Conservation (phyloP, 768 basidiomycete genomes). For the Dentipellis fragilis region DNA sequence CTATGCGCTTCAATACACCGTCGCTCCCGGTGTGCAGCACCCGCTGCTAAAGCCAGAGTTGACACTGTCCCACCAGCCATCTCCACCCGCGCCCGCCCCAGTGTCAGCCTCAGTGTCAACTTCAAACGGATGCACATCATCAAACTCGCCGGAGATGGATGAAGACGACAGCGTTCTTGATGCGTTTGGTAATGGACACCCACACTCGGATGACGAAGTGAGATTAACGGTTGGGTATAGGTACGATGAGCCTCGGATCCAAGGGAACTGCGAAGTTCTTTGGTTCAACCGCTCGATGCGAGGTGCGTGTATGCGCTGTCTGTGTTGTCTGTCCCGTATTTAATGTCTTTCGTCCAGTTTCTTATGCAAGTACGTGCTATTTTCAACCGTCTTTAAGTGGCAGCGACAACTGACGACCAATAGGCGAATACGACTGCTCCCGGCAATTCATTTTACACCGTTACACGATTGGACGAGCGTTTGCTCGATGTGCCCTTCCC, state of each 20-base stretch:
- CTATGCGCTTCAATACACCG: slow-evolving; percentile 7
- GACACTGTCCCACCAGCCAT: not conserved
- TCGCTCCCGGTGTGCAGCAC: slow-evolving; percentile 6
- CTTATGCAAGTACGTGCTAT: slow-evolving; percentile 31
- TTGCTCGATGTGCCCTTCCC: slow-evolving; percentile 11
- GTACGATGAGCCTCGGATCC: slow-evolving; percentile 47
- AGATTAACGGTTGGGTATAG: slow-evolving; percentile 19
- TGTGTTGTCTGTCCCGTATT: not conserved
- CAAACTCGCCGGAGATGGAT: not conserved
- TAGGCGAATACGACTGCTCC: not conserved
- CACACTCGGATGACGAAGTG: not conserved
- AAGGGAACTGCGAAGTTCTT: slow-evolving; percentile 47
- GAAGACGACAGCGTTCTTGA: slow-evolving; percentile 32
- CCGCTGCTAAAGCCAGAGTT: slow-evolving; percentile 6
- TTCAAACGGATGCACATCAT: not conserved
- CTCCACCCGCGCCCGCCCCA: not conserved
- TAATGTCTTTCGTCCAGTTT: slow-evolving; percentile 26
- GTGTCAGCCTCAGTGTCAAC: not conserved
- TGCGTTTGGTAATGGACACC: slow-evolving; percentile 31
- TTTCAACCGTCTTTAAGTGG: not conserved
- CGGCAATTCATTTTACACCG: slow-evolving; percentile 4
- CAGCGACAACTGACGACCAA: not conserved
- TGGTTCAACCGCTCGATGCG: slow-evolving; percentile 57
- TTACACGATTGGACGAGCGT: slow-evolving; percentile 9
- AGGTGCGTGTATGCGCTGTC: slow-evolving; percentile 32